Percentiles rank a stretch among this genome's conserved stretches.
phyloP scores from a whole-genome alignment of 208 protist genomes.

The Trypanosoma lewisi region DNA sequence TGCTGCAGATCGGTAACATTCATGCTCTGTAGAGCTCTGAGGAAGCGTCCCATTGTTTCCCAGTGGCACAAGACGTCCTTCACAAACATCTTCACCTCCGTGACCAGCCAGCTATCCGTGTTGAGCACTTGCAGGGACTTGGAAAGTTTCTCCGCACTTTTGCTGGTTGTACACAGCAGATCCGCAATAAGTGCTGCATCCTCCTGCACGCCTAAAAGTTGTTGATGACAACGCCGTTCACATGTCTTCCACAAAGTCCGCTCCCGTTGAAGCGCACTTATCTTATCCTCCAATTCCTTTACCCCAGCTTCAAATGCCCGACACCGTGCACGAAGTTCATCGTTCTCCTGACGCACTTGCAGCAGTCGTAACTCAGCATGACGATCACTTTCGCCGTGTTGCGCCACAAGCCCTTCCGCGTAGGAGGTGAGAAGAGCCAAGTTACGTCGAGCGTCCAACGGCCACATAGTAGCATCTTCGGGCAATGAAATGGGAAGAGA shows the following conservation, averaged over 20 bases:
- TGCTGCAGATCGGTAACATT: conserved; percentile 44
- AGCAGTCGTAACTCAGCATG: conserved; percentile 44
- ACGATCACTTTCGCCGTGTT: conserved; percentile 54
- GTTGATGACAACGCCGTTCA: conserved; percentile 36
- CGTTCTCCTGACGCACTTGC: conserved; percentile 42
- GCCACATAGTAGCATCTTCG: conserved; percentile 40
- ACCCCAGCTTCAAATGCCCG: conserved; percentile 8
- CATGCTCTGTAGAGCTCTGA: conserved; percentile 71
- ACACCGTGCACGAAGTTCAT: conserved; percentile 35
- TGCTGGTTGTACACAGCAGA: conserved; percentile 47
- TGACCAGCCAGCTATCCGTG: background rate
- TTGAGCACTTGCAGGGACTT: conserved; percentile 5
- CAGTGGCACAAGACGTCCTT: conserved; percentile 70
- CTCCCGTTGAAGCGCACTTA: conserved; percentile 36
- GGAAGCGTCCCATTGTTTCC: conserved; percentile 56
- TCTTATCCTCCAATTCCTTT: conserved; percentile 28
- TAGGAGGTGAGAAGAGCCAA: conserved; percentile 46
- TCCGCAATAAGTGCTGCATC: conserved; percentile 74
- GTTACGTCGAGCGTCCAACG: conserved; percentile 38
- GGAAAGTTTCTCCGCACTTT: conserved; percentile 52
- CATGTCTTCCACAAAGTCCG: conserved; percentile 26
- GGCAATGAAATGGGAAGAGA: conserved; percentile 19
- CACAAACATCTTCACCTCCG: conserved; percentile 39
- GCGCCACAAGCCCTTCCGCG: conserved; percentile 42
- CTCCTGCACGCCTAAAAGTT: conserved; percentile 61